phyloP scores from a whole-genome alignment of 2,329 filamentous ascomycete species.

The Botrytis deweyae region DNA sequence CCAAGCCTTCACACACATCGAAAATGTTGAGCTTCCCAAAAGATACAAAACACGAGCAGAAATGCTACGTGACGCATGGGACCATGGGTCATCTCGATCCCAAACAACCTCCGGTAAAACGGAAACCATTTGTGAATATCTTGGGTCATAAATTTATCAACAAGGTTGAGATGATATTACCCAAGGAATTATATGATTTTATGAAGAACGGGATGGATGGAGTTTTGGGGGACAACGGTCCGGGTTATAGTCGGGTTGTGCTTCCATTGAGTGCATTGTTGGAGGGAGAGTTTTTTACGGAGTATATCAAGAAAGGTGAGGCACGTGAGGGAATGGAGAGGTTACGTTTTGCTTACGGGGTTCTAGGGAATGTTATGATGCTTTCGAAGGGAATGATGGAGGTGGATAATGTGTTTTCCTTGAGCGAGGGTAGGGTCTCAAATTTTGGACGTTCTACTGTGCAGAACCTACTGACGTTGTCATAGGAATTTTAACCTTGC shows the following conservation, averaged over 20 bases:
- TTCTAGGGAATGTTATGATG: constrained; percentile 73
- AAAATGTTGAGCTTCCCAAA: constrained; percentile 45
- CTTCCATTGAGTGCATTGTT: constrained; percentile 73
- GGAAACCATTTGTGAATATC: constrained; percentile 73
- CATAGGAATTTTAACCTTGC: constrained; percentile 68
- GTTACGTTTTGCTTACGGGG: not conserved
- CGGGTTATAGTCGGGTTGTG: constrained; percentile 64
- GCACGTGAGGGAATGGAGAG: not conserved
- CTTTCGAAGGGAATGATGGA: constrained; percentile 73
- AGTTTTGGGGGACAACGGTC: constrained; percentile 46
- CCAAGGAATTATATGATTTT: constrained; percentile 57
- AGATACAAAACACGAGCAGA: constrained; percentile 47
- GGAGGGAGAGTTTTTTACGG: constrained; percentile 73
- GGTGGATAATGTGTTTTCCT: constrained; percentile 68
- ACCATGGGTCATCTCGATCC: constrained; percentile 68
- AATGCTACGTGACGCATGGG: constrained; percentile 73
- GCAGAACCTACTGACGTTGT: not conserved
- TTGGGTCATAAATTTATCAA: constrained; percentile 65
- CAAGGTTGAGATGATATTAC: constrained; percentile 71
- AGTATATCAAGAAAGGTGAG: constrained; percentile 68
- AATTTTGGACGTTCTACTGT: too few relatives aligned
- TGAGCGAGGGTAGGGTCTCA: constrained; percentile 60
- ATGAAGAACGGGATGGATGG: constrained; percentile 48
- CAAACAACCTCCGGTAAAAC: constrained; percentile 67
- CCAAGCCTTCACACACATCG: not conserved